Evolutionary conservation across 2,329 filamentous ascomycete genomes (phyloP), one percentile per base, ranked within the genome.

Genomic region (Domatiomyces globalis): DNA sequence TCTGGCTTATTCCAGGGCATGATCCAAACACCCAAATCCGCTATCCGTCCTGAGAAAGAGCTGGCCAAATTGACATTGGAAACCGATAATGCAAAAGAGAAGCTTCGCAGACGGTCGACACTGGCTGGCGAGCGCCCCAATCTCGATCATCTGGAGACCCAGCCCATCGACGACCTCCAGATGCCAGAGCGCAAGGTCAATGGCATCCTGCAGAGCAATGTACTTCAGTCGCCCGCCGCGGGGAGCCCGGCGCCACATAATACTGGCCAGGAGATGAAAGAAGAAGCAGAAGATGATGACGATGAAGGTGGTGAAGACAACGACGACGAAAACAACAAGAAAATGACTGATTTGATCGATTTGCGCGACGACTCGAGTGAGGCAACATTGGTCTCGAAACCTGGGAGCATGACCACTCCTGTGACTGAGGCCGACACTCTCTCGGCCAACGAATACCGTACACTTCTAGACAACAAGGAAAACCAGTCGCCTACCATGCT

Each of bases 1-100:
- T 76, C 76, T 22, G 71, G 69, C 2, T 71, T 95, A 0, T 95
- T 94, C 62, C 66, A 76, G 8, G 76, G 80, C 52, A 80, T 95
- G 63, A 81, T 84, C 53, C 76, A 73, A 1, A 81, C 83, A 1
- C 70, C 77, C 4, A 71, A 74, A 43, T 69, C 74, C 9, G 81
- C 77, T 15, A 80, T 89, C 27, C 79, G 75, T 44, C 88, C 88
- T 1, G 81, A 82, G 2, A 82, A 84, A 59, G 80, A 87, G 57
- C 75, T 95, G 33, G 88, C 88, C 22, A 83, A 87, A 48, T 77
- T 89, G 42, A 88, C 88, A 1, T 73, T 95, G 19, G 78, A 86
- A 53, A 77, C 73, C 55, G 71, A 75, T 20, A 73, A 73, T 46
- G 73, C 74, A 42, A 77, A 79, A 58, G 74, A 72, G 42, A 70